Conservation (phyloP, 2,329 filamentous ascomycete species). For the Colletotrichum paranaense region DNA sequence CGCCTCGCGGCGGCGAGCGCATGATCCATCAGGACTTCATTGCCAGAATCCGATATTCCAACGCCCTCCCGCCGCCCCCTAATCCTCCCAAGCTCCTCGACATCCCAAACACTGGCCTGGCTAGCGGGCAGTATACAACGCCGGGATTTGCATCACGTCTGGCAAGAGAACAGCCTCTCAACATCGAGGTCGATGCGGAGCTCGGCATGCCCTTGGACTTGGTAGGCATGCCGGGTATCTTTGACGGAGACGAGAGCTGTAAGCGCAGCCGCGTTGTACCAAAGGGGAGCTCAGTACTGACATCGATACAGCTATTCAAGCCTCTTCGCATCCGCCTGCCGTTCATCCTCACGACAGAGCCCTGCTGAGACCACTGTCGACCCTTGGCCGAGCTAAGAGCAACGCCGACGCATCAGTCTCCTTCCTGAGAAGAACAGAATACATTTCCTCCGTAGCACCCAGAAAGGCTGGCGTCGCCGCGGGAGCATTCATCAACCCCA, state of each 20-base stretch:
- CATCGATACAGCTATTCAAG: conserved; percentile 77
- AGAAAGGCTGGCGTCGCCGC: conserved; percentile 64
- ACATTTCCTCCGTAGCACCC: conserved; percentile 76
- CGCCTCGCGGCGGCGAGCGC: conserved; percentile 62
- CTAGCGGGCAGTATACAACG: conserved; percentile 88
- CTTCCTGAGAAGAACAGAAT: conserved; percentile 95
- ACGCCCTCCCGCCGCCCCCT: conserved; percentile 92
- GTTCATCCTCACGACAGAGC: conserved; percentile 86
- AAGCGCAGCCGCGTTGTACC: conserved; percentile 47
- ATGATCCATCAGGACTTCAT: conserved; percentile 95
- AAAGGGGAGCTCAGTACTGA: conserved; percentile 28
- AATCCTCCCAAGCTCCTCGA: conserved; percentile 97
- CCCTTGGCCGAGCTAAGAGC: conserved; percentile 85
- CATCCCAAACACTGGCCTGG: conserved; percentile 92
- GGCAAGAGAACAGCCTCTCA: conserved; percentile 90
- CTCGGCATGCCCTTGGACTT: conserved; percentile 97
- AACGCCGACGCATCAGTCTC: conserved; percentile 80
- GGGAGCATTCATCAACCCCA: conserved; percentile 45
- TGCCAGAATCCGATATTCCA: conserved; percentile 93
- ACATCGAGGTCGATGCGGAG: conserved; percentile 97
- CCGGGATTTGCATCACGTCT: conserved; percentile 91
- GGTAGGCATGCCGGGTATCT: conserved; percentile 93
- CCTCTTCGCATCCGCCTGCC: conserved; percentile 75
- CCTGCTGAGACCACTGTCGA: conserved; percentile 84
- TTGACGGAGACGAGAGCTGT: conserved; percentile 96